Evolutionary conservation across 495 filamentous ascomycete genomes (phyloP).

Genomic region (Terfezia boudieri): DNA sequence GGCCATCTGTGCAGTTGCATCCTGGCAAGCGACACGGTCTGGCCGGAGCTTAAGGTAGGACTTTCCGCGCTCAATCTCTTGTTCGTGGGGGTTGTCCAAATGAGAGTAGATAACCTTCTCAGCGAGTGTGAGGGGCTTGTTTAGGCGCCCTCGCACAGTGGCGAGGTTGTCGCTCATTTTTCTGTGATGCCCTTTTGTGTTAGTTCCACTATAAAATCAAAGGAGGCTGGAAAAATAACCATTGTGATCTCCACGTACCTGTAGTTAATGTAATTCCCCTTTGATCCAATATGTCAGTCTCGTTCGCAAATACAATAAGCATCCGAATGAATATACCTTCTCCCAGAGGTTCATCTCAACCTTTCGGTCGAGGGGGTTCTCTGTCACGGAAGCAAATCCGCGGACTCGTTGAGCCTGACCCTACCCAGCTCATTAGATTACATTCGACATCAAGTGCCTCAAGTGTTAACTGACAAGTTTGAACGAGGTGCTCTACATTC

Average conservation of each 20-base stretch:
- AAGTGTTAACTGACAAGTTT: slow-evolving; percentile 11
- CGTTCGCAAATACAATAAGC: neutral
- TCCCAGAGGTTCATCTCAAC: slow-evolving; percentile 64
- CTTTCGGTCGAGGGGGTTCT: slow-evolving; percentile 47
- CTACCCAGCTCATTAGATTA: slow-evolving; percentile 15
- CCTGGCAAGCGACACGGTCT: slow-evolving; percentile 96
- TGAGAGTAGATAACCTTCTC: slow-evolving; percentile 99
- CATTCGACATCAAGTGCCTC: neutral
- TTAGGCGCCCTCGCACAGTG: slow-evolving; percentile 68
- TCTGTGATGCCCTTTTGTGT: slow-evolving; percentile 33
- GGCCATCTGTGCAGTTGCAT: slow-evolving; percentile 98
- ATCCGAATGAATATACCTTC: slow-evolving; percentile 27
- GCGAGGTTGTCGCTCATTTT: slow-evolving; percentile 97
- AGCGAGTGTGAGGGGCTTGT: slow-evolving; percentile 79
- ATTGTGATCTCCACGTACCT: slow-evolving; percentile 26
- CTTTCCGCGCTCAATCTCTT: slow-evolving; percentile 75
- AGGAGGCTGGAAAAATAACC: neutral
- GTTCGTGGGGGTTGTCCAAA: slow-evolving; percentile 70
- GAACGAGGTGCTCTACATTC: slow-evolving; percentile 5
- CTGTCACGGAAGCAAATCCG: slow-evolving; percentile 37
- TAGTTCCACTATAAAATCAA: slow-evolving; percentile 9
- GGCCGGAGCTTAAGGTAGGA: slow-evolving; percentile 92
- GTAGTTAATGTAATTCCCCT: slow-evolving; percentile 65
- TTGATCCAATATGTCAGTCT: neutral
- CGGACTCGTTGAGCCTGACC: slow-evolving; percentile 28